Conservation (phyloP, 1,284 basidiomycete genomes). For the Afroboletus lepidellus region DNA sequence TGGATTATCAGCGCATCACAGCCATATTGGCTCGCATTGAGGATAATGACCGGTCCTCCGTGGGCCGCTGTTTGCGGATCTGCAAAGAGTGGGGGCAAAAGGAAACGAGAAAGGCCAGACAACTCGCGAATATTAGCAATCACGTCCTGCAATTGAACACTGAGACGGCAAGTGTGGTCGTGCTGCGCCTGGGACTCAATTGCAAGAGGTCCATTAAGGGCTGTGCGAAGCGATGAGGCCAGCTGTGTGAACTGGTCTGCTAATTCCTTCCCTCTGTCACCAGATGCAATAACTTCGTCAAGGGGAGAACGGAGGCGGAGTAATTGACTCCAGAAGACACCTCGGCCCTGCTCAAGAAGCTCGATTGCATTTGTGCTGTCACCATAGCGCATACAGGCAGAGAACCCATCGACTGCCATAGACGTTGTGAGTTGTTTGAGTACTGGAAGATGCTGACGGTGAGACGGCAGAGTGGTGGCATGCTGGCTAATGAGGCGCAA, state of each 20-base stretch:
- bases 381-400: not conserved
- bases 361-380: not conserved
- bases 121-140: not conserved
- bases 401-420: not conserved
- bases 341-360: not conserved
- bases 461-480: not conserved
- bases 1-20: not conserved
- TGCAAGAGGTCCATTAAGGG: too few species aligned
- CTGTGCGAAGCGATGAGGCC: not conserved
- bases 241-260: not conserved
- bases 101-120: not conserved
- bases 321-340: not conserved
- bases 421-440: not conserved
- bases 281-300: not conserved
- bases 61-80: not conserved
- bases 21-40: not conserved
- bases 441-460: not conserved
- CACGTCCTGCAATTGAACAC: not conserved
- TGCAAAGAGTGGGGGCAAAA: not conserved
- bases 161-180: not conserved
- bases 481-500: not conserved
- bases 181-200: not conserved
- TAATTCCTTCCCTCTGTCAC: not conserved
- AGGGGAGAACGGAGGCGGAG: not conserved
- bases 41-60: not conserved